Base-by-base conservation (phyloP, 2,329 filamentous ascomycete species). In the Penicillium sp. region DNA sequence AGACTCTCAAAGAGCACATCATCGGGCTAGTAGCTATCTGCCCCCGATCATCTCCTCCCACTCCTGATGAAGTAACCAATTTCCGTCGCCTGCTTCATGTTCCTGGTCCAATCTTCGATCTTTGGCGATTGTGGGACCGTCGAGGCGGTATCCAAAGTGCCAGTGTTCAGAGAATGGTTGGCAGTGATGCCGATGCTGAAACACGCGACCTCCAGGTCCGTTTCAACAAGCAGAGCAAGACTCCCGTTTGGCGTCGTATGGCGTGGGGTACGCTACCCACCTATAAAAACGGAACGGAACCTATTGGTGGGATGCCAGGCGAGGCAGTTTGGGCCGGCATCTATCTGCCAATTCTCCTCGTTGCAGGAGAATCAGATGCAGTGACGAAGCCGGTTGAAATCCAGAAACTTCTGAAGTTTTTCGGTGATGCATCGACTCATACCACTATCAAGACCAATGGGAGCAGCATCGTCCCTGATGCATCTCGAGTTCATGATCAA, bases 201-300 rank as follows among this genome's bases (percentile, higher is more conserved):
- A 66, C 66, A 2, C 63, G 61, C 47, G 62, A 60, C 32, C 57
- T 66, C 25, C 69, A 72, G 48, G 54, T 67, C 22, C 59, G 62
- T 25, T 72, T 62, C 66, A 96, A 96, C 59, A 74, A 76, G 42
- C 87, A 95, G 59, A 95, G 86, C 46, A 79, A 75, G 48, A 92
- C 88, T 0, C 74, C 82, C 0, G 85, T 92, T 0, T 95, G 85
- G 75, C 78, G 84, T 48, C 79, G 87, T 26, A 88, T 94, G 79
- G 80, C 82, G 0, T 79, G 74, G 61, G 86, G 88, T 0, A 72
- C 74, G 34, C 69, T 92, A 15, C 82, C 85, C 0, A 65, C 61
- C 0, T 82, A 81, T 41, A 60, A 22, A 22, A 9, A 71, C 3
- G 57, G 70, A 11, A 39, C 74, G 1, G 60, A 70, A 16, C 63